Conservation (phyloP, 768 basidiomycete species). For the Pleurotus tuber-regium region DNA sequence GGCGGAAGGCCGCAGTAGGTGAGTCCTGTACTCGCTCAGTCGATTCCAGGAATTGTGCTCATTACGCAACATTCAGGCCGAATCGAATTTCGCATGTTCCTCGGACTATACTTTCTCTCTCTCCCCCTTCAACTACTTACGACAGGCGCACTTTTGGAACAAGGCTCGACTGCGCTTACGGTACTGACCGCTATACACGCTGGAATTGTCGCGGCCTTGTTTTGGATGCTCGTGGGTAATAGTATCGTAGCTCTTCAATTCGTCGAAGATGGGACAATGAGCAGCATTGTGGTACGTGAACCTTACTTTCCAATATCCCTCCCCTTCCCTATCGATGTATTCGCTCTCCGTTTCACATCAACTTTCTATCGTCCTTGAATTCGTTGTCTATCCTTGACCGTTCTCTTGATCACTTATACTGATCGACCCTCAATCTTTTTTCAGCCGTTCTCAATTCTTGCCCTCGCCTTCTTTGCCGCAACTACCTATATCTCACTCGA, state of each 20-base stretch:
- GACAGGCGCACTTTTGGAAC: slow-evolving; percentile 74
- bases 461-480: slow-evolving; percentile 59
- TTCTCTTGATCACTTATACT: neutral
- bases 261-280: slow-evolving; percentile 86
- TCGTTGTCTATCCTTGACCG: slow-evolving; percentile 2
- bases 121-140: slow-evolving; percentile 80
- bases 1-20: slow-evolving; percentile 89
- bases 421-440: neutral
- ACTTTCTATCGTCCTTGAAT: no score
- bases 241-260: slow-evolving; percentile 82
- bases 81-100: slow-evolving; percentile 66
- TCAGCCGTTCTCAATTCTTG: slow-evolving; percentile 64
- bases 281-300: slow-evolving; percentile 64
- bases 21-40: slow-evolving; percentile 24
- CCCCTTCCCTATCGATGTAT: no score
- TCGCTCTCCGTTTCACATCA: no score
- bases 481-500: slow-evolving; percentile 88
- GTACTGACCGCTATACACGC: slow-evolving; percentile 77
- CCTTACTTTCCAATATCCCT: no score
- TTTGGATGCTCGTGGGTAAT: slow-evolving; percentile 78
- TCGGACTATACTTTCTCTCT: slow-evolving; percentile 65
- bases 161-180: slow-evolving; percentile 71
- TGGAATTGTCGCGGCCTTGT: slow-evolving; percentile 70
- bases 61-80: slow-evolving; percentile 56
- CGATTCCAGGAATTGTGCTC: neutral